phyloP scores from a whole-genome alignment of 23 red algal genomes.

The Gracilariopsis chorda region DNA sequence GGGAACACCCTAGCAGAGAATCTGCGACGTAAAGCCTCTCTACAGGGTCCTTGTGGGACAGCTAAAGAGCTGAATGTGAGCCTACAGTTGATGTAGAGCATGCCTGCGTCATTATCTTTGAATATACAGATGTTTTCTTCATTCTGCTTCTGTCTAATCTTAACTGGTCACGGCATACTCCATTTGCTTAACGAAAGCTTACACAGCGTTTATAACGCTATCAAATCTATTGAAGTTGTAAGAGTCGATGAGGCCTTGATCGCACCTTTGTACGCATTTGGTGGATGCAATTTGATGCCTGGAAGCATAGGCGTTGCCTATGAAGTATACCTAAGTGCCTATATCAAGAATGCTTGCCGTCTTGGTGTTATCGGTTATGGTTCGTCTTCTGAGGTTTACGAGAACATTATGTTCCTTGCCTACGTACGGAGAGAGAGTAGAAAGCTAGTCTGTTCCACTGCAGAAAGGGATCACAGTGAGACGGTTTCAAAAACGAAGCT shows the following conservation, averaged over 20 bases:
- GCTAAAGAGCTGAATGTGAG: not conserved
- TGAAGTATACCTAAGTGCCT: not conserved
- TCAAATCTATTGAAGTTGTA: not conserved
- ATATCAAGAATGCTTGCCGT: not conserved
- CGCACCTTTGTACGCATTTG: not conserved
- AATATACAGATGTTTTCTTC: conserved; percentile 1
- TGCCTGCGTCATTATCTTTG: not conserved
- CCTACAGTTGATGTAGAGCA: no score
- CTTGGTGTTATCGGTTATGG: not conserved
- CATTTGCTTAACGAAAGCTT: not conserved
- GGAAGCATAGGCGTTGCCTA: not conserved
- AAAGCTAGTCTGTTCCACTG: not conserved
- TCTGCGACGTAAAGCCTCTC: not conserved
- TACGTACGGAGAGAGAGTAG: not conserved
- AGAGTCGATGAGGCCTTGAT: no score
- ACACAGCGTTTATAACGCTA: not conserved
- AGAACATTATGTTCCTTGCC: not conserved
- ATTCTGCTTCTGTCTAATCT: not conserved
- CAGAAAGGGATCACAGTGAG: not conserved
- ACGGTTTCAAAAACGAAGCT: not conserved
- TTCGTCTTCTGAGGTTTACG: not conserved
- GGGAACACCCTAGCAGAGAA: not conserved
- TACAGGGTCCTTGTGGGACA: not conserved
- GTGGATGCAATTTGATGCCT: not conserved
- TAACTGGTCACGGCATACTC: not conserved